These are phyloP conservation scores for Arthroderma sp. DNA, from an alignment of 2,329 filamentous ascomycete genomes.

Conservation along the genomic window DNA sequence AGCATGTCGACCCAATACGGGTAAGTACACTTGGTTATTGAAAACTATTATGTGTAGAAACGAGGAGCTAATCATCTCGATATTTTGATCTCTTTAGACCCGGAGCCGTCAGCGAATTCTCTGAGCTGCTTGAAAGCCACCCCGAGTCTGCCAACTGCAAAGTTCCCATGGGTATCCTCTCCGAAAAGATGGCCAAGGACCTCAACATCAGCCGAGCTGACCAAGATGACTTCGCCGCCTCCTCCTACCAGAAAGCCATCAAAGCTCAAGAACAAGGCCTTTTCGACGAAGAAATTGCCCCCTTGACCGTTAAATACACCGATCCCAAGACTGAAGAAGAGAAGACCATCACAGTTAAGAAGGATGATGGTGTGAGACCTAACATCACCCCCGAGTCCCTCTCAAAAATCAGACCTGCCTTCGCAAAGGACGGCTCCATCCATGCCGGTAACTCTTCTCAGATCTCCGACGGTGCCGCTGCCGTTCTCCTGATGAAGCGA, in stretches of 20 bases:
- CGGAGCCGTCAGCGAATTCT: slow-evolving; percentile 81
- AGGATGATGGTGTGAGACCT: slow-evolving; percentile 75
- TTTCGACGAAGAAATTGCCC: slow-evolving; percentile 82
- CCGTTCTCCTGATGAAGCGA: slow-evolving; percentile 90
- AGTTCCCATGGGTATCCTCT: slow-evolving; percentile 88
- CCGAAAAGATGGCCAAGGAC: slow-evolving; percentile 88
- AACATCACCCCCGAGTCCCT: slow-evolving; percentile 80
- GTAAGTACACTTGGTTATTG: slow-evolving; percentile 33
- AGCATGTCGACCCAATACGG: slow-evolving; percentile 92
- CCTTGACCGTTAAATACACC: slow-evolving; percentile 72
- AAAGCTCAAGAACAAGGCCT: slow-evolving; percentile 78
- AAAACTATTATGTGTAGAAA: background rate
- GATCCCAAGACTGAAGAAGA: slow-evolving; percentile 83
- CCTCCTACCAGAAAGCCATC: slow-evolving; percentile 72
- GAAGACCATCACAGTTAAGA: slow-evolving; percentile 66
- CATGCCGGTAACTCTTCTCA: slow-evolving; percentile 94
- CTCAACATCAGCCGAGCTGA: slow-evolving; percentile 54
- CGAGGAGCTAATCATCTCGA: too few relatives aligned
- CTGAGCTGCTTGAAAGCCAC: slow-evolving; percentile 69
- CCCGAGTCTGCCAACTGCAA: slow-evolving; percentile 87
- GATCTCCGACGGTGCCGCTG: slow-evolving; percentile 89
- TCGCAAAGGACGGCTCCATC: slow-evolving; percentile 82
- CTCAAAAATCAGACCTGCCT: slow-evolving; percentile 80
- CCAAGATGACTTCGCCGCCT: slow-evolving; percentile 91
- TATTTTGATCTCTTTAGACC: slow-evolving; percentile 39